Base-by-base conservation (phyloP, 805 yeast genomes). In the Candida adriatica region DNA sequence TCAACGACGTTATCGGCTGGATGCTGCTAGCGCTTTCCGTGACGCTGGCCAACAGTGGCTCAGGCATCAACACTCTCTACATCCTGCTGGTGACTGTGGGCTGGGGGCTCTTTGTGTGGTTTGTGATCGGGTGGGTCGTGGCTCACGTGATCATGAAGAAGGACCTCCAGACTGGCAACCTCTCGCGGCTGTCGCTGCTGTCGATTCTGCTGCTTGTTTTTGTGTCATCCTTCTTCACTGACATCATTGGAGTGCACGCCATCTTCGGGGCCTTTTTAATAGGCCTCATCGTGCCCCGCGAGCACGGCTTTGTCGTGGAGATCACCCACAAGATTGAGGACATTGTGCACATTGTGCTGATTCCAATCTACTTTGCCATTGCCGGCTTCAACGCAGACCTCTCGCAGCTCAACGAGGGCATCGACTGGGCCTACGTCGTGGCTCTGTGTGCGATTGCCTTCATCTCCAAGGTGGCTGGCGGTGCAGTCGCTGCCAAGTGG, bases 241-340 rank as follows among this genome's bases (percentile, higher is more conserved):
- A 81, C 51, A 79, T 83, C 35, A 79, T 83, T 40, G 94, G 94
- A 5, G 90, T 81, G 8, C 94, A 83, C 55, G 82, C 92, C 0
- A 83, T 83, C 44, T 83, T 83, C 56, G 94, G 94, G 25, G 92
- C 90, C 0, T 84, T 83, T 48, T 66, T 83, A 56, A 74, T 76
- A 9, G 94, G 94, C 5, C 61, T 79, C 19, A 71, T 83, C 31
- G 70, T 82, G 6, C 94, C 94, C 7, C 64, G 90, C 45, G 87
- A 82, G 30, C 73, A 78, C 45, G 80, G 80, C 13, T 80, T 77
- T 50, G 86, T 78, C 13, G 68, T 80, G 24, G 70, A 68, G 24
- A 60, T 83, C 29, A 79, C 85, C 3, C 84, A 77, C 43, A 76
- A 81, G 47, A 70, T 83, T 55, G 94, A 83, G 55, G 90, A 82